A percentile compares a stretch with the other conserved stretches of the same genome.
phyloP scores from a whole-genome alignment of 768 basidiomycete species.

The Mycena latifolia region DNA sequence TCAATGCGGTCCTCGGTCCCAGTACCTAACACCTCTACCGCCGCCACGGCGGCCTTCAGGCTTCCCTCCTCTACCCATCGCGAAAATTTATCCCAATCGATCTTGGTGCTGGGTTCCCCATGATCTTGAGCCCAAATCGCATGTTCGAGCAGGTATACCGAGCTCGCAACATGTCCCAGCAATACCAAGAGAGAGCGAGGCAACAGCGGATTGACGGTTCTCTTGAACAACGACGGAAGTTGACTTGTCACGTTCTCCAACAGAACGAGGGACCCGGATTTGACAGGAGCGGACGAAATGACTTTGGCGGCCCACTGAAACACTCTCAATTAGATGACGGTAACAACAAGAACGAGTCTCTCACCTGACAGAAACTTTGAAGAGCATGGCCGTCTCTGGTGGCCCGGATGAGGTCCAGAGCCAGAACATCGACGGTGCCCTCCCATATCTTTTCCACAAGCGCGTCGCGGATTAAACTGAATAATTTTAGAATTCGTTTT shows the following conservation, averaged over 20 bases:
- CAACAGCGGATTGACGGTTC: conserved; percentile 58
- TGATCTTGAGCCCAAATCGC: conserved; percentile 65
- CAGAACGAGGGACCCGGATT: conserved; percentile 46
- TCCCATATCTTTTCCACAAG: conserved; percentile 89
- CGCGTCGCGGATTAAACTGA: conserved; percentile 69
- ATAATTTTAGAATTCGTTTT: background rate
- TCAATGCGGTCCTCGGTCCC: background rate
- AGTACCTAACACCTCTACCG: background rate
- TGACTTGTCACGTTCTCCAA: conserved; percentile 54
- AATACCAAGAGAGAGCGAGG: conserved; percentile 71
- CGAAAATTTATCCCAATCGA: conserved; percentile 37
- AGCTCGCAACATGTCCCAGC: conserved; percentile 65
- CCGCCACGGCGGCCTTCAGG: conserved; percentile 1
- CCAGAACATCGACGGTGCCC: conserved; percentile 76
- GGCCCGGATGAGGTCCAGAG: conserved; percentile 73
- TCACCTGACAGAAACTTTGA: conserved; percentile 62
- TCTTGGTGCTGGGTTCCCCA: conserved; percentile 33
- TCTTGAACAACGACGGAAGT: conserved; percentile 53
- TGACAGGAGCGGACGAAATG: conserved; percentile 47
- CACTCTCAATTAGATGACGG: background rate
- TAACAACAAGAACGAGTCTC: conserved; percentile 19
- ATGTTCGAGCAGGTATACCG: conserved; percentile 74
- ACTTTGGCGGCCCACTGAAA: conserved; percentile 65
- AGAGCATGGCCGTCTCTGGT: conserved; percentile 56
- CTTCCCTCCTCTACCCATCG: conserved; percentile 37